phyloP scores from a whole-genome alignment of 306 rosid genomes.

The Sechiopsis laciniata region DNA sequence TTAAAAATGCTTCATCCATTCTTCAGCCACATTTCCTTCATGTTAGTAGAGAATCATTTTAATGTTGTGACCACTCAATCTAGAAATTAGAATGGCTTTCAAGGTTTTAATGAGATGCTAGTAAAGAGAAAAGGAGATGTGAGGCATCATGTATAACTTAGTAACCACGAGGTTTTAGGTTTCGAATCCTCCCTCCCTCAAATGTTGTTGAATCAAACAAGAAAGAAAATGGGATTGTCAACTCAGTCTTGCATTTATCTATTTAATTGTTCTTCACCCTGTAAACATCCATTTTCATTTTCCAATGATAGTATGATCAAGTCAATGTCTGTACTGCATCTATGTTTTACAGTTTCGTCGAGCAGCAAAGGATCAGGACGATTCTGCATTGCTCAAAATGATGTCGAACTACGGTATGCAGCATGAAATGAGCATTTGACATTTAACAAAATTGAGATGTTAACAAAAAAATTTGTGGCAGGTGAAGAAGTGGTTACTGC shows the following conservation, averaged over 20 bases:
- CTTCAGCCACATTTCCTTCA: not conserved
- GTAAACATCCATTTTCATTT: not conserved
- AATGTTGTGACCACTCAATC: not conserved
- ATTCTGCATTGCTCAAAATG: slow-evolving; percentile 45
- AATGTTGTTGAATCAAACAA: too few species aligned
- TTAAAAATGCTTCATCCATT: not conserved
- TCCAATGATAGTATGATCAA: not conserved
- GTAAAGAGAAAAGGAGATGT: slow-evolving; percentile 15
- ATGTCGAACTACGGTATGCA: slow-evolving; percentile 81
- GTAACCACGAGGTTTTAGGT: too few species aligned
- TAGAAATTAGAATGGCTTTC: not conserved
- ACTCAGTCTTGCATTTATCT: not conserved
- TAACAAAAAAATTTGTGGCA: slow-evolving; percentile 25
- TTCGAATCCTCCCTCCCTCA: too few species aligned
- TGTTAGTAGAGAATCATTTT: not conserved
- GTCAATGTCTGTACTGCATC: not conserved
- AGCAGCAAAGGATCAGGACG: slow-evolving; percentile 49
- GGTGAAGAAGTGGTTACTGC: slow-evolving; percentile 99
- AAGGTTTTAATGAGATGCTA: not conserved
- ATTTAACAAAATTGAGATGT: slow-evolving; percentile 22
- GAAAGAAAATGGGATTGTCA: not conserved
- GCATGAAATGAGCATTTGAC: not conserved
- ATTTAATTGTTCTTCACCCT: not conserved
- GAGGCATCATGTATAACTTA: too few species aligned
- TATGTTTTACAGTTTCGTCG: slow-evolving; percentile 50